Percentiles rank a stretch among this genome's conserved stretches.
Evolutionary conservation across 2,329 filamentous ascomycete species (phyloP).

Genomic region (Microsporum ferrugineum): DNA sequence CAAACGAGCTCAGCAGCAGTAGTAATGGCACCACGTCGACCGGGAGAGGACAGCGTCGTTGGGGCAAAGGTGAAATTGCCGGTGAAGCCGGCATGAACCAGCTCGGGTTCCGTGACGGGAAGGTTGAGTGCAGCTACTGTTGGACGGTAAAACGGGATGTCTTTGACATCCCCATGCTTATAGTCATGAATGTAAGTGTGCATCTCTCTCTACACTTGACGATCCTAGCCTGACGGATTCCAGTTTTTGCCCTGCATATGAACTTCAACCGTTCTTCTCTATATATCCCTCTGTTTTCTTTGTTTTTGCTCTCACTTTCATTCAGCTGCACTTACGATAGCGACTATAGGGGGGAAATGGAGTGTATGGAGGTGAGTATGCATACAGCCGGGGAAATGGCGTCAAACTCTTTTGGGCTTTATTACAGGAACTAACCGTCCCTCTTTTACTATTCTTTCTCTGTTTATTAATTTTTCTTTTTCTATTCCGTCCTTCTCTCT

Average conservation of each 20-base stretch:
- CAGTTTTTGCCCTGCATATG: conserved; percentile 24
- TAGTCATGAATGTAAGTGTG: conserved; percentile 86
- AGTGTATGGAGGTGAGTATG: neutral
- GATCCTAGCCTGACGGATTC: conserved; percentile 5
- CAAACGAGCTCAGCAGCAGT: neutral
- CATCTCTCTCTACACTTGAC: neutral
- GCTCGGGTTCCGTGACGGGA: conserved; percentile 70
- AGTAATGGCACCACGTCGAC: neutral
- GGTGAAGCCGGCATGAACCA: conserved; percentile 60
- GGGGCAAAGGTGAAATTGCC: conserved; percentile 37
- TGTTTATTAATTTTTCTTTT: neutral
- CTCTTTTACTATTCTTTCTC: neutral
- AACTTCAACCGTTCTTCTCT: neutral
- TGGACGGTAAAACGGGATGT: conserved; percentile 96
- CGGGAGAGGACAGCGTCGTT: conserved; percentile 29
- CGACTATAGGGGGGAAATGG: neutral
- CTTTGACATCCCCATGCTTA: conserved; percentile 97
- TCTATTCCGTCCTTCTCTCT: neutral
- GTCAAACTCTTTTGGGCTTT: neutral
- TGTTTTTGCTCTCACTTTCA: neutral
- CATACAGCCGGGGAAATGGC: neutral
- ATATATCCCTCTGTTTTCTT: neutral
- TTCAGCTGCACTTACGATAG: neutral
- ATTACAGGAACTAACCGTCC: neutral
- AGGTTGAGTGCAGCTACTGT: conserved; percentile 89